A percentile compares a stretch with the other conserved stretches of the same genome.
Evolutionary conservation across 2,329 filamentous ascomycete genomes (phyloP).

Genomic region (Talaromyces sp.): DNA sequence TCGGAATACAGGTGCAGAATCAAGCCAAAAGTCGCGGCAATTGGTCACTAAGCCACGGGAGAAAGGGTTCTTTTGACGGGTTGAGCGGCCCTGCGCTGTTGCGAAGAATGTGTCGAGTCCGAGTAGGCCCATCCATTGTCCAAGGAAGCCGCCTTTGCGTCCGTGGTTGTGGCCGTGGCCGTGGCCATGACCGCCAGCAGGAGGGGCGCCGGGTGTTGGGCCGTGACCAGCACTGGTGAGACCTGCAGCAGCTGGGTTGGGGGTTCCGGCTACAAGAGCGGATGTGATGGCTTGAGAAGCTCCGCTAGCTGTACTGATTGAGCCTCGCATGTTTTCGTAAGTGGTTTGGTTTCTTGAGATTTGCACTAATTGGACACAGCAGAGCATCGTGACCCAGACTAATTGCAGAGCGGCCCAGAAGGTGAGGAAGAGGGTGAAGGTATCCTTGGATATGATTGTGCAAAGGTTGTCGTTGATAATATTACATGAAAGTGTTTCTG

Average conservation of each 20-base stretch:
- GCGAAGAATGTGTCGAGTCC: conserved; percentile 93
- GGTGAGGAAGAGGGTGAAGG: conserved; percentile 75
- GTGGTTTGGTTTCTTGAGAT: conserved; percentile 91
- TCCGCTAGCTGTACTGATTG: conserved; percentile 52
- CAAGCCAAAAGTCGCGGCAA: conserved; percentile 95
- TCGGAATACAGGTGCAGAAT: conserved; percentile 77
- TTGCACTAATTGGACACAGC: conserved; percentile 90
- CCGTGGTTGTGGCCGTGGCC: conserved; percentile 44
- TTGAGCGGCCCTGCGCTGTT: conserved; percentile 66
- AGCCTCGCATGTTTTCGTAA: conserved; percentile 90
- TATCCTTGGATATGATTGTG: conserved; percentile 71
- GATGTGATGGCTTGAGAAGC: conserved; percentile 59
- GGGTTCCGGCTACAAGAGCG: conserved; percentile 67
- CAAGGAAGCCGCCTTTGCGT: conserved; percentile 60
- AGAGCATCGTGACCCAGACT: conserved; percentile 94
- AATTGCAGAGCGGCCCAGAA: conserved; percentile 81
- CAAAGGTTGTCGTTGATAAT: conserved; percentile 74
- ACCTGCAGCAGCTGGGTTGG: conserved; percentile 64
- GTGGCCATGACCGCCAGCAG: conserved; percentile 25
- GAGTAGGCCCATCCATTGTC: conserved; percentile 78
- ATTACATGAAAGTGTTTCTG: conserved; percentile 59
- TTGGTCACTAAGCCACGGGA: conserved; percentile 80
- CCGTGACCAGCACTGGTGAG: conserved; percentile 65
- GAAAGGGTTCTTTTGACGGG: conserved; percentile 72
- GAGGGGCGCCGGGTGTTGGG: conserved; percentile 56